phyloP scores from a whole-genome alignment of 1,284 basidiomycete genomes.

The Neonothopanus nambi region DNA sequence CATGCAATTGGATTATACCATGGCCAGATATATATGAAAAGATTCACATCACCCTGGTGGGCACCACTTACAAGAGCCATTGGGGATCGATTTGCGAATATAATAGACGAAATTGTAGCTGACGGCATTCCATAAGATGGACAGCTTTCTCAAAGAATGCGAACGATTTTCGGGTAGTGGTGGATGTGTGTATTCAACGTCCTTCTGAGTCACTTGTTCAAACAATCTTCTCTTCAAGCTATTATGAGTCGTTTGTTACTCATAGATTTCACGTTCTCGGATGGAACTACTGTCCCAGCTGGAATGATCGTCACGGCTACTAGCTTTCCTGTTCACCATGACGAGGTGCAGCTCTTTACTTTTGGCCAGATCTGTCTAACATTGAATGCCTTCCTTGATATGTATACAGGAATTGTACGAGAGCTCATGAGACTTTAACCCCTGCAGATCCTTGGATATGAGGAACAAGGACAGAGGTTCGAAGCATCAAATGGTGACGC shows the following conservation, averaged over 20 bases:
- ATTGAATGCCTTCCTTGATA: background rate
- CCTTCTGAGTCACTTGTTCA: background rate
- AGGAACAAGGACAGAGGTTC: constrained; percentile 15
- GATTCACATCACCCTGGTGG: constrained; percentile 17
- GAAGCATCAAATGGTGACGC: constrained; percentile 12
- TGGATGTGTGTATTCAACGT: constrained; percentile 15
- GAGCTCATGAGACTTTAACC: constrained; percentile 19
- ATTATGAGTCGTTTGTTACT: constrained; percentile 21
- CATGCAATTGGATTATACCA: constrained; percentile 11
- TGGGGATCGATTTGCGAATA: constrained; percentile 22
- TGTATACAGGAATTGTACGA: constrained; percentile 15
- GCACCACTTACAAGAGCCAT: constrained; percentile 32
- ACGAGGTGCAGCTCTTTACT: constrained; percentile 10
- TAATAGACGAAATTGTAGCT: constrained; percentile 32
- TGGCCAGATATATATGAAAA: constrained; percentile 16
- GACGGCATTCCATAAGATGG: constrained; percentile 36
- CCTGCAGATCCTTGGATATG: constrained; percentile 22
- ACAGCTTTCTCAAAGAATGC: no score
- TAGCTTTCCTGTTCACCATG: constrained; percentile 19
- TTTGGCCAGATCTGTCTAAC: background rate
- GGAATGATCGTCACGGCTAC: constrained; percentile 21
- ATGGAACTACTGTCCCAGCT: constrained; percentile 26
- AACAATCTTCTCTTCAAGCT: constrained; percentile 10
- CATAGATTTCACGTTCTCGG: constrained; percentile 24
- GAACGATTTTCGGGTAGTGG: constrained; percentile 27